Evolutionary conservation across 192 early-diverging fungal genomes (phyloP).

Genomic region (Funneliformis mosseae): DNA sequence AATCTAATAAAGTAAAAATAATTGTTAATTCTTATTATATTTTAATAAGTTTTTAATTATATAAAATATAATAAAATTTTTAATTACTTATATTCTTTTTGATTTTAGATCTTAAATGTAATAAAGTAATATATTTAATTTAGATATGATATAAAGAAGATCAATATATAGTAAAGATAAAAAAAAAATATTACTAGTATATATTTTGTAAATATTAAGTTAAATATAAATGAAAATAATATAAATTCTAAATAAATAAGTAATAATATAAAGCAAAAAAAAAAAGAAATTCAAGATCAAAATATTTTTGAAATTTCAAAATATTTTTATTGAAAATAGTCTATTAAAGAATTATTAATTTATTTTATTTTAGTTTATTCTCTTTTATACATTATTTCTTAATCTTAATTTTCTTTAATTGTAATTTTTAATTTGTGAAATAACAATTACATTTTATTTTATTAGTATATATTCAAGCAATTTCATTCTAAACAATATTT

Average conservation of each 20-base stretch:
- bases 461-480: background rate
- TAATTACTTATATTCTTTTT: background rate
- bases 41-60: background rate
- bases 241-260: background rate
- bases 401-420: background rate
- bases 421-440: background rate
- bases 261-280: background rate
- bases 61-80: background rate
- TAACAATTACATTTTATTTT: background rate
- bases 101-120: background rate
- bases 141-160: conserved; percentile 6
- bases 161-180: background rate
- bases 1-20: background rate
- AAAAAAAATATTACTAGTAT: background rate
- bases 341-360: background rate
- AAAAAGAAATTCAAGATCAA: background rate
- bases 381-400: background rate
- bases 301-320: background rate
- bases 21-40: too few species aligned
- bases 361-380: background rate
- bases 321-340: background rate
- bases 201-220: background rate
- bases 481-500: background rate
- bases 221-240: background rate
- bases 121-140: conserved; percentile 8